Base-by-base conservation (phyloP, 805 yeast genomes). In the Monosporozyma servazzii region DNA sequence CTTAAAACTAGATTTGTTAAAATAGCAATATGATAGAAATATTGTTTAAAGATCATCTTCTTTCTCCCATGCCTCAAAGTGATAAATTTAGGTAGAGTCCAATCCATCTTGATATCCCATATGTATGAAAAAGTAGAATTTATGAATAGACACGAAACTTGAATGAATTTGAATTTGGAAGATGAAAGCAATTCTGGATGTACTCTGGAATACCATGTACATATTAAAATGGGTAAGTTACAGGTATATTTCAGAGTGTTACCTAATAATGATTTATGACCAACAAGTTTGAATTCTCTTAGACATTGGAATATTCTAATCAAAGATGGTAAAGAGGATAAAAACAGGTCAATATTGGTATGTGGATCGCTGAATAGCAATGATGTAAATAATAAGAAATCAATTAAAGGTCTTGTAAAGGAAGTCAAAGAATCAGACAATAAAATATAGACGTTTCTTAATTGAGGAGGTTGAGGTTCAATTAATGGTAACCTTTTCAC, bases 101-200 rank as follows among this genome's bases (percentile, higher is more conserved):
- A 93, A 70, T 93, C 99, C 76, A 80, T 80, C 48, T 77, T 76
- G 11, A 91, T 67, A 66, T 93, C 99, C 99, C 99, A 93, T 51
- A 80, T 70, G 54, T 88, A 86, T 15, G 95, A 78, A 65, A 86
- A 93, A 0, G 79, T 59, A 0, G 98, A 85, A 63, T 86, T 88
- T 41, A 86, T 59, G 1, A 82, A 61, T 53, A 76, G 80, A 58
- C 71, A 70, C 58, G 70, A 53, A 15, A 65, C 58, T 65, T 71
- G 69, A 2, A 51, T 18, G 2, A 15, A 41, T 15, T 21, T 30
- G 21, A 68, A 55, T 10, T 48, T 45, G 8, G 39, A 10, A 3
- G 49, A 25, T 7, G 33, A 6, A 3, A 47, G 27, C 1, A 50
- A 25, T 17, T 49, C 44, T 17, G 48, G 37, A 18, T 51, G 47